A percentile compares a stretch with the other conserved stretches of the same genome.
Conservation (phyloP, 2,329 filamentous ascomycete genomes). For the Pestalotiopsis sp. region DNA sequence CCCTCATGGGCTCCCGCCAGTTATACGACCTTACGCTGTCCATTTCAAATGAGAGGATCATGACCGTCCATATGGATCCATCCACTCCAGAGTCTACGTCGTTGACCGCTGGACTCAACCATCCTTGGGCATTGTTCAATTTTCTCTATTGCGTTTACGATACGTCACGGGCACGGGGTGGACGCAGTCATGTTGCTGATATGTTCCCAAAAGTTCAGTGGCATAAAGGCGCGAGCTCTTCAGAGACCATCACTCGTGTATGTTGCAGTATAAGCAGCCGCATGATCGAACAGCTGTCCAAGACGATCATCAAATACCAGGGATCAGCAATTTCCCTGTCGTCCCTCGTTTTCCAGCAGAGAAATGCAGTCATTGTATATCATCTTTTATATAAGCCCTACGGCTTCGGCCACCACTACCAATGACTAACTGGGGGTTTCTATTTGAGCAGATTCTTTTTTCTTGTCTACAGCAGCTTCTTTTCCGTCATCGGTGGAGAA, state of each 20-base stretch:
- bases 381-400: neutral
- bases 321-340: neutral
- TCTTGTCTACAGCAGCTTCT: slow-evolving; percentile 10
- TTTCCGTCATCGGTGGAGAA: slow-evolving; percentile 22
- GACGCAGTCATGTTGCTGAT: too few species aligned
- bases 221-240: too few species aligned
- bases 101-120: neutral
- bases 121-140: neutral
- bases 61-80: neutral
- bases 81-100: neutral
- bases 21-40: slow-evolving; percentile 4
- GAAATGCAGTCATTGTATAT: neutral
- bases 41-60: neutral
- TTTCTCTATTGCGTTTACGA: too few species aligned
- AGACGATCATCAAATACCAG: neutral
- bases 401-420: neutral
- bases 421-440: neutral
- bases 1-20: slow-evolving; percentile 3
- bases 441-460: neutral
- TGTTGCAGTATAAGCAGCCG: too few species aligned
- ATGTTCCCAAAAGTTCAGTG: too few species aligned
- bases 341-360: neutral
- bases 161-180: too few species aligned
- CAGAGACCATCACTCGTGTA: too few species aligned
- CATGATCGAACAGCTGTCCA: neutral